Evolutionary conservation across 805 yeast species (phyloP).

Genomic region (Metschnikowia amazonensis): DNA sequence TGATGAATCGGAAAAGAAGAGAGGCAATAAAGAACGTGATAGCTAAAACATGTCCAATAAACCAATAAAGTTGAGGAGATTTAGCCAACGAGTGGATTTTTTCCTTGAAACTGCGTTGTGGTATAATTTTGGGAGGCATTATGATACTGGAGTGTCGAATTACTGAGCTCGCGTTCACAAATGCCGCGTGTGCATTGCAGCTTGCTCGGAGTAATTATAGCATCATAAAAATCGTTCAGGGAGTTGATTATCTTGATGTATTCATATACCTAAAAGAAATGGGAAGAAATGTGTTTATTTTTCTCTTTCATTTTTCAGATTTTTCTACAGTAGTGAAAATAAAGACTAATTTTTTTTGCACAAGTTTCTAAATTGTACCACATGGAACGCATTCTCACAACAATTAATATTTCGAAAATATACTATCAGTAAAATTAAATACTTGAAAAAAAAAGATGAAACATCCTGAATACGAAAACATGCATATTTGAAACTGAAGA

Average conservation of each 20-base stretch:
- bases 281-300: too few species aligned
- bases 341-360: too few species aligned
- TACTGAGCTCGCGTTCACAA: neutral
- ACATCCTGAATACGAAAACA: neutral
- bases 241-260: too few species aligned
- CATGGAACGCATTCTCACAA: neutral
- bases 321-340: too few species aligned
- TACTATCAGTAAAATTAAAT: neutral
- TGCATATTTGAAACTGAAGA: neutral
- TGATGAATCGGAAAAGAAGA: conserved; percentile 41
- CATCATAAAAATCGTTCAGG: neutral
- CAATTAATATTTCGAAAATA: neutral
- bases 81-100: conserved; percentile 9
- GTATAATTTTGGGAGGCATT: conserved; percentile 2
- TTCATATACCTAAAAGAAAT: too few species aligned
- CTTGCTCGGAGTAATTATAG: neutral
- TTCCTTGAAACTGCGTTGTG: neutral
- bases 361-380: neutral
- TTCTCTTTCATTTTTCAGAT: too few species aligned
- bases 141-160: neutral
- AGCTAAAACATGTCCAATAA: conserved; percentile 54
- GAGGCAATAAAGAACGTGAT: conserved; percentile 39
- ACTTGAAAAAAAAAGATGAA: neutral
- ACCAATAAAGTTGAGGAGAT: conserved; percentile 61
- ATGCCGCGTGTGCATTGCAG: neutral